phyloP scores from a whole-genome alignment of 805 yeast species.

The Kluyveromyces starmeri region DNA sequence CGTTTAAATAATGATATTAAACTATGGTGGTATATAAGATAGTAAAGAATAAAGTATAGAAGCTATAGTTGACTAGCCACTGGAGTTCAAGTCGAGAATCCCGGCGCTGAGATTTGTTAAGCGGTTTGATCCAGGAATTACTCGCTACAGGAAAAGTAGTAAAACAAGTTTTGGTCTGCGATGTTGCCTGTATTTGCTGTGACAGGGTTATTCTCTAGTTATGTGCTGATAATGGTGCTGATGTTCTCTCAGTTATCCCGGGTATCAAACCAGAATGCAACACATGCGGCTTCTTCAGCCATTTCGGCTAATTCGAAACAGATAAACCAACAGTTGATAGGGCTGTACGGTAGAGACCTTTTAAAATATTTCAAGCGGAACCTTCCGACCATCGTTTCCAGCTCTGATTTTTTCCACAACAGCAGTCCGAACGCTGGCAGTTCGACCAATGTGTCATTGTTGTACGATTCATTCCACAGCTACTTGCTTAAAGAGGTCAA shows the following conservation, averaged over 20 bases:
- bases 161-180: too few species aligned
- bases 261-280: neutral
- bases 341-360: slow-evolving; percentile 12
- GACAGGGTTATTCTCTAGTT: slow-evolving; percentile 1
- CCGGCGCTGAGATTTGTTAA: too few species aligned
- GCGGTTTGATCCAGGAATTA: too few species aligned
- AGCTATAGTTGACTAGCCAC: too few species aligned
- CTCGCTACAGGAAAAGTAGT: too few species aligned
- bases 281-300: neutral
- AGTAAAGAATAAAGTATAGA: too few species aligned
- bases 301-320: neutral
- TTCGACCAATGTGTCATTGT: slow-evolving; percentile 8
- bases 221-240: neutral
- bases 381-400: slow-evolving; percentile 1
- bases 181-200: neutral
- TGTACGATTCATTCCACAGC: slow-evolving; percentile 12
- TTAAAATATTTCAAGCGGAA: slow-evolving; percentile 10
- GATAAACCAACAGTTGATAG: slow-evolving; percentile 5
- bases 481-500: slow-evolving; percentile 8
- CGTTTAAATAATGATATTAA: too few species aligned
- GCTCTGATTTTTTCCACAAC: neutral
- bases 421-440: neutral
- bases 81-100: too few species aligned
- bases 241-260: slow-evolving; percentile 1
- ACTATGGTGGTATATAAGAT: too few species aligned